Evolutionary conservation across 1,284 basidiomycete genomes (phyloP), one percentile per base, ranked within the genome.

Genomic region (Ceratobasidium sp.): DNA sequence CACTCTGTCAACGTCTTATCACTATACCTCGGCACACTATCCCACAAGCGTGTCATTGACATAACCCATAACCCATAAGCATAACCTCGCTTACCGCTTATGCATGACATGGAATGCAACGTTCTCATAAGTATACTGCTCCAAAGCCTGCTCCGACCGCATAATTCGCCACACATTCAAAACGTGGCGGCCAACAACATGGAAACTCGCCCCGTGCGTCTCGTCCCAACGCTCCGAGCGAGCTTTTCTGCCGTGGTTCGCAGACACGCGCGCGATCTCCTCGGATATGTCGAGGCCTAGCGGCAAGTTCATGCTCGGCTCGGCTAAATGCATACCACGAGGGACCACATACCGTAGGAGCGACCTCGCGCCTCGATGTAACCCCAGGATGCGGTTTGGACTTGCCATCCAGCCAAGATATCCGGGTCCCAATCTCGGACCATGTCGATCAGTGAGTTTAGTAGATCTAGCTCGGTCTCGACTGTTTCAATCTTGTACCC

Each of bases 161-260:
- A 98, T 92, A 70, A 98, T 87, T 59, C 95, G 85, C 96, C 95
- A 98, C 14, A 95, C 82, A 76, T 98, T 97, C 61, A 99, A 83
- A 40, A 96, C 90, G 78, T 98, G 95, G 9, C 96, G 86, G 0
- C 96, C 96, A 11, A 86, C 84, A 44, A 96, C 88, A 76, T 89
- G 90, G 79, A 99, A 90, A 0, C 90, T 92, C 0, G 95, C 92
- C 0, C 89, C 89, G 75, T 92, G 91, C 70, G 87, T 86, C 70
- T 85, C 81, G 16, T 87, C 88, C 90, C 95, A 98, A 74, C 87
- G 85, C 75, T 92, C 88, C 25, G 82, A 83, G 42, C 83, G 83
- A 11, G 78, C 79, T 21, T 79, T 78, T 77, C 48, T 79, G 78
- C 64, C 82, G 75, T 42, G 77, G 23, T 69, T 58, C 78, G 72